phyloP scores from a whole-genome alignment of 306 rosid species.

The Dryas octopetala region DNA sequence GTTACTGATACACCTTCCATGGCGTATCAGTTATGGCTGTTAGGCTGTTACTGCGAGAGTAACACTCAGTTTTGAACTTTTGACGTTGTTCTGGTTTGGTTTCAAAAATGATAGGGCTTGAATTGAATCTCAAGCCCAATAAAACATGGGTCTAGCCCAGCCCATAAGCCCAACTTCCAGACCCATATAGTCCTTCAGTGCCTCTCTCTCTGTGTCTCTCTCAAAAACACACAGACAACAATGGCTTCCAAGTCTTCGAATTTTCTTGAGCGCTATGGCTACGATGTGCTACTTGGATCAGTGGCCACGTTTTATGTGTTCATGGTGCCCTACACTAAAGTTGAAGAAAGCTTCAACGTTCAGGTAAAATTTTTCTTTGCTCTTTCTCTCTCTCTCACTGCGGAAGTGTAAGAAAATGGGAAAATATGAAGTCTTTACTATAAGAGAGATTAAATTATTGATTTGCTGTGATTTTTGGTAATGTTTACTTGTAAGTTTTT shows the following conservation, averaged over 20 bases:
- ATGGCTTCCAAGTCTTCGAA: constrained; percentile 58
- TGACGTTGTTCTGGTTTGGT: background rate
- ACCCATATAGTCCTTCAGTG: background rate
- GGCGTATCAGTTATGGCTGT: background rate
- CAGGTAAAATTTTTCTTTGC: constrained; percentile 45
- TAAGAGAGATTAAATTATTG: background rate
- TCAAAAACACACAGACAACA: constrained; percentile 4
- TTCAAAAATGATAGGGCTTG: background rate
- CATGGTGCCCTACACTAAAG: constrained; percentile 82
- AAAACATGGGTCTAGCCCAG: background rate
- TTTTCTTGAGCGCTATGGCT: constrained; percentile 52
- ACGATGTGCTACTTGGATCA: constrained; percentile 69
- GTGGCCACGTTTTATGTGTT: constrained; percentile 61
- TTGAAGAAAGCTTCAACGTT: constrained; percentile 92
- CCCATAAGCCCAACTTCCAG: background rate
- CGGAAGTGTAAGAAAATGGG: constrained; percentile 4
- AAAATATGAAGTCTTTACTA: background rate
- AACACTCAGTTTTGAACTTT: background rate
- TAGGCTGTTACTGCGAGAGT: background rate
- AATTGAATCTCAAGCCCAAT: background rate
- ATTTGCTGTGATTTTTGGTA: background rate
- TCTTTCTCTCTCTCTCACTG: background rate
- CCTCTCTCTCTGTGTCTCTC: background rate
- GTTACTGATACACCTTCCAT: constrained; percentile 43
- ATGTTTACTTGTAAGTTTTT: background rate